phyloP scores from a whole-genome alignment of 768 basidiomycete genomes.

The Leucogyrophana mollusca region DNA sequence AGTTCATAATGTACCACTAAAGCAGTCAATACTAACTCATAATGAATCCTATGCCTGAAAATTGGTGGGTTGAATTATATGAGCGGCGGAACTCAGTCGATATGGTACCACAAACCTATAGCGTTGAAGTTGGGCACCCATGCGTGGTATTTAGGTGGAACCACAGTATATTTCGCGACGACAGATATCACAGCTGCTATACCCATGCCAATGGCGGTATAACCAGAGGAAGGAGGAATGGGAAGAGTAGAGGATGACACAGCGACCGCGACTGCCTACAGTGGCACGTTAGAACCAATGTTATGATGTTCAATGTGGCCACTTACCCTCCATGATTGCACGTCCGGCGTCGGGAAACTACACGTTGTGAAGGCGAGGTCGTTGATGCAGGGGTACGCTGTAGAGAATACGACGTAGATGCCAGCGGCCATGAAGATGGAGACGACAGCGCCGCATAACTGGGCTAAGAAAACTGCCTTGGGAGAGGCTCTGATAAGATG shows the following conservation, averaged over 20 bases:
- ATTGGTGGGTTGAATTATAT: no score
- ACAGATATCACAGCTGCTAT: slow-evolving; percentile 44
- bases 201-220: slow-evolving; percentile 54
- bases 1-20: neutral
- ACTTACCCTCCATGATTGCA: slow-evolving; percentile 23
- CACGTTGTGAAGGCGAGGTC: slow-evolving; percentile 12
- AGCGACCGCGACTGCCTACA: slow-evolving; percentile 14
- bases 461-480: slow-evolving; percentile 59
- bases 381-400: slow-evolving; percentile 58
- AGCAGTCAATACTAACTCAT: slow-evolving; percentile 6
- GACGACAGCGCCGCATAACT: slow-evolving; percentile 56
- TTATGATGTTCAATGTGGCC: neutral
- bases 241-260: slow-evolving; percentile 25
- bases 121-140: slow-evolving; percentile 25
- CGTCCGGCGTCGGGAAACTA: slow-evolving; percentile 21
- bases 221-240: slow-evolving; percentile 54
- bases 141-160: slow-evolving; percentile 21
- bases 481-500: slow-evolving; percentile 67
- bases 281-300: neutral
- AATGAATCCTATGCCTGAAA: slow-evolving; percentile 14
- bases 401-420: slow-evolving; percentile 61
- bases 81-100: no score
- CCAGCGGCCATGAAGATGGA: slow-evolving; percentile 60
- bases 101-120: slow-evolving; percentile 12
- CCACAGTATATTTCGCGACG: slow-evolving; percentile 33